A percentile compares a stretch with the other conserved stretches of the same genome.
phyloP scores from a whole-genome alignment of 2,329 filamentous ascomycete species.

The Furcasterigmium sp. region DNA sequence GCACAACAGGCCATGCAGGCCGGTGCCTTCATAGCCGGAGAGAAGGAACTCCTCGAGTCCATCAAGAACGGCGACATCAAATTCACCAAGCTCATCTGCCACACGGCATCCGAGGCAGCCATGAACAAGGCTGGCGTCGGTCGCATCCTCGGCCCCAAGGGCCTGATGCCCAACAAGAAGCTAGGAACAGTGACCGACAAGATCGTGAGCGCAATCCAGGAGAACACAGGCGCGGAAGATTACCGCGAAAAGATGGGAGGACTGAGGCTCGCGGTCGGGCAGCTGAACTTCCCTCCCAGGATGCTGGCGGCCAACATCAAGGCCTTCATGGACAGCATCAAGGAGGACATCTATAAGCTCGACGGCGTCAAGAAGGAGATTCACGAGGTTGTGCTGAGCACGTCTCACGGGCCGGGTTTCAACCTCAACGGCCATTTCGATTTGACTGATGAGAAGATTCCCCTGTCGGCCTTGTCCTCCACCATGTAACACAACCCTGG shows the following conservation, averaged over 20 bases:
- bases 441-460: conserved; percentile 52
- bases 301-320: conserved; percentile 82
- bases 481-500: conserved; percentile 40
- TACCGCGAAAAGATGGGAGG: conserved; percentile 85
- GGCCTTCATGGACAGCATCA: conserved; percentile 68
- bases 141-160: conserved; percentile 77
- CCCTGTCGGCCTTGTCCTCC: conserved; percentile 45
- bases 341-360: conserved; percentile 59
- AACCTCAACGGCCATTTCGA: conserved; percentile 77
- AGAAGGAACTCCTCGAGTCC: conserved; percentile 77
- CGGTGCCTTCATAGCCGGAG: conserved; percentile 79
- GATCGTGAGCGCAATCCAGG: conserved; percentile 67
- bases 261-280: conserved; percentile 83
- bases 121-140: conserved; percentile 79
- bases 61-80: conserved; percentile 70
- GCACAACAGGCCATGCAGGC: conserved; percentile 69
- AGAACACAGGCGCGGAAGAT: conserved; percentile 77
- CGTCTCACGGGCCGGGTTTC: conserved; percentile 81
- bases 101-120: conserved; percentile 69
- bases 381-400: conserved; percentile 71
- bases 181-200: conserved; percentile 84
- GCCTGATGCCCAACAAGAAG: conserved; percentile 88
- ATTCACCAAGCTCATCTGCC: conserved; percentile 87
- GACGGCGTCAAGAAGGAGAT: conserved; percentile 34
- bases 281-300: conserved; percentile 82